Percentiles rank a stretch among this genome's conserved stretches.
Conservation (phyloP, 768 basidiomycete species). For the Rhizopogon salebrosus region DNA sequence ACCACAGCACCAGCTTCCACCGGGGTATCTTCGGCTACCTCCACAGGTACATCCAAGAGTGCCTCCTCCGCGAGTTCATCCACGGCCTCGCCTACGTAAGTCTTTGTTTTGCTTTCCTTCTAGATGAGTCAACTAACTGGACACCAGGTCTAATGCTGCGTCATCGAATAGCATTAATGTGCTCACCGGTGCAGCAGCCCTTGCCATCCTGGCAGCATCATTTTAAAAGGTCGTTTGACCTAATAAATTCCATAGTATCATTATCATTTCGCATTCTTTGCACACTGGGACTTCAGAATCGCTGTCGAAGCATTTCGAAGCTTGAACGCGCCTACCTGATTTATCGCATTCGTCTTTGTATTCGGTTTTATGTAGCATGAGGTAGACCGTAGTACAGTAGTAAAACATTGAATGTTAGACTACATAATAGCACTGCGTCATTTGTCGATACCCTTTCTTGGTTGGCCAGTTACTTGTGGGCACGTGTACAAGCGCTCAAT, state of each 20-base stretch:
- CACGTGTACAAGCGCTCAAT: too few species aligned
- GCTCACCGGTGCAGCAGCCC: conserved; percentile 8
- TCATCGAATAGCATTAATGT: conserved; percentile 5
- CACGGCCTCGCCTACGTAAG: conserved; percentile 8
- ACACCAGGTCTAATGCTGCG: not conserved
- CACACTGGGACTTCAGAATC: not conserved
- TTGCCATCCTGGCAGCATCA: conserved; percentile 8
- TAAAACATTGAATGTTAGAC: too few species aligned
- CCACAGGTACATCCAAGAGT: conserved; percentile 18
- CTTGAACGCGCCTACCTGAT: not conserved
- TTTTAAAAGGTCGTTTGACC: conserved; percentile 5
- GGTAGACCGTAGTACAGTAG: too few species aligned
- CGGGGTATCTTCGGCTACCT: too few species aligned
- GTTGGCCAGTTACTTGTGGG: too few species aligned
- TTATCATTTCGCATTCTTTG: not conserved
- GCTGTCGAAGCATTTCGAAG: not conserved
- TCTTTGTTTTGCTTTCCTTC: not conserved
- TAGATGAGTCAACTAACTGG: too few species aligned
- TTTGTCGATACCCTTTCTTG: not conserved
- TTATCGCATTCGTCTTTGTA: not conserved
- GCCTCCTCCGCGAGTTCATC: conserved; percentile 6
- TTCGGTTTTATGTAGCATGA: not conserved
- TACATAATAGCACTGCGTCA: not conserved
- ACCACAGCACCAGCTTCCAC: conserved; percentile 7
- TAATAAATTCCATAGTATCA: not conserved